Evolutionary conservation across 306 rosid species (phyloP).

Genomic region (Quillaja saponaria): DNA sequence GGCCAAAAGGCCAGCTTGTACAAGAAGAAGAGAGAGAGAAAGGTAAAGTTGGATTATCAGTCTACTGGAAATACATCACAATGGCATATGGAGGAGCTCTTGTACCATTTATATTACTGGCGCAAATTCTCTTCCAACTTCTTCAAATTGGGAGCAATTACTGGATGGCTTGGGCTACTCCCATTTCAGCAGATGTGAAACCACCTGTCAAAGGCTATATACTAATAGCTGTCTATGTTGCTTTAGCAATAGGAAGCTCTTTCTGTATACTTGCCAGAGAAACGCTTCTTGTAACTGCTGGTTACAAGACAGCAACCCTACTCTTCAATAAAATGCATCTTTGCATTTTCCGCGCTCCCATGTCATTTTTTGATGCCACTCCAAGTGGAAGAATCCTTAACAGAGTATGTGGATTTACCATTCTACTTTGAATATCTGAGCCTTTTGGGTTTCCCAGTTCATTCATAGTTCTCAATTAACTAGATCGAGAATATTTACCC

Average conservation of each 20-base stretch:
- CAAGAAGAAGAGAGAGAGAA: constrained; percentile 94
- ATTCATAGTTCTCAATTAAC: not conserved
- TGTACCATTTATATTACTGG: constrained; percentile 70
- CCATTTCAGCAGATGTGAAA: constrained; percentile 56
- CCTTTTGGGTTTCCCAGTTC: not conserved
- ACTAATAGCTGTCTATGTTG: constrained; percentile 60
- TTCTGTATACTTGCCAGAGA: constrained; percentile 55
- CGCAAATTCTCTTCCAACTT: constrained; percentile 60
- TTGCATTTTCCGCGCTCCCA: constrained; percentile 77
- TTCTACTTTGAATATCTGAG: no score
- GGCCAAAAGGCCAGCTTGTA: constrained; percentile 67
- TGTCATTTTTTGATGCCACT: constrained; percentile 90
- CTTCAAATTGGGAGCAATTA: constrained; percentile 91
- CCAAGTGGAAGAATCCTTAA: constrained; percentile 84
- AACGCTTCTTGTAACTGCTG: constrained; percentile 51
- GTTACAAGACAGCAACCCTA: constrained; percentile 66
- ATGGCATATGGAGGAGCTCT: constrained; percentile 81
- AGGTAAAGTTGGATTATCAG: constrained; percentile 71
- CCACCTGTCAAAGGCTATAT: constrained; percentile 46
- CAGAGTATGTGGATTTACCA: constrained; percentile 53
- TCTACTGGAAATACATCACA: constrained; percentile 72
- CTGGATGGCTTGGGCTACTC: constrained; percentile 96
- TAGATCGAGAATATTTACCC: not conserved
- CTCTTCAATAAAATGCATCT: constrained; percentile 80
- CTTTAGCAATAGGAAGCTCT: constrained; percentile 70